phyloP scores from a whole-genome alignment of 805 yeast genomes.

The Yamadazyma phyllophila region DNA sequence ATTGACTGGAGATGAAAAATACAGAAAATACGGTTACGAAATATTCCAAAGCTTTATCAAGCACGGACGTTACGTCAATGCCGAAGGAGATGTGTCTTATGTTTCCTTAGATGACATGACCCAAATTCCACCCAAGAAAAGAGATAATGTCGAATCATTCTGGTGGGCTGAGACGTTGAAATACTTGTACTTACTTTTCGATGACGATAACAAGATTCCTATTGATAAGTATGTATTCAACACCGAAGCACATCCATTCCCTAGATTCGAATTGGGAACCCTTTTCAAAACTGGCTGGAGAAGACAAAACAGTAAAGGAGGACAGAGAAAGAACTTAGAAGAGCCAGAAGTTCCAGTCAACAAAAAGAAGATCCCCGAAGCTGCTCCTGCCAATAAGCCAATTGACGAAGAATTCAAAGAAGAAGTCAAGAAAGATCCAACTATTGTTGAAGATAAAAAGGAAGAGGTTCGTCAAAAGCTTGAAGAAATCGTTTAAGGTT shows the following conservation, averaged over 20 bases:
- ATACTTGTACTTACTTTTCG: constrained; percentile 77
- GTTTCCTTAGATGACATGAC: constrained; percentile 70
- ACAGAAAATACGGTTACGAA: constrained; percentile 87
- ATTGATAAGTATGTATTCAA: constrained; percentile 73
- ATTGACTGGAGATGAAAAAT: constrained; percentile 74
- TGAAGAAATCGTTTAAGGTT: constrained; percentile 16
- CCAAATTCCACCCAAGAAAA: constrained; percentile 45
- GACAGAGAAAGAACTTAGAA: neutral
- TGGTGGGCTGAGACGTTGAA: constrained; percentile 94
- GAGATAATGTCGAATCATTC: constrained; percentile 85
- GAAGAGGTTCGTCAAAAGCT: constrained; percentile 26
- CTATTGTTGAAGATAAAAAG: constrained; percentile 25
- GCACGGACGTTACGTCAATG: constrained; percentile 48
- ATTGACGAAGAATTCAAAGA: constrained; percentile 34
- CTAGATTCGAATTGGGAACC: constrained; percentile 56
- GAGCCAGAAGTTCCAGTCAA: constrained; percentile 17
- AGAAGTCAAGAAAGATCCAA: constrained; percentile 34
- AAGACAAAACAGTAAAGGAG: constrained; percentile 21
- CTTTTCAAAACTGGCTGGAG: constrained; percentile 63
- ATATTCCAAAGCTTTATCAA: constrained; percentile 70
- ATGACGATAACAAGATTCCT: constrained; percentile 61
- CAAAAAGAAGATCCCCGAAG: constrained; percentile 35
- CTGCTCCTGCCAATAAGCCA: constrained; percentile 41
- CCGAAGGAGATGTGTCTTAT: constrained; percentile 48
- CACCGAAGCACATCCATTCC: constrained; percentile 93